Percentiles rank a stretch among this genome's conserved stretches.
Conservation (phyloP, 2,329 filamentous ascomycete species). For the Penicillium sp. region DNA sequence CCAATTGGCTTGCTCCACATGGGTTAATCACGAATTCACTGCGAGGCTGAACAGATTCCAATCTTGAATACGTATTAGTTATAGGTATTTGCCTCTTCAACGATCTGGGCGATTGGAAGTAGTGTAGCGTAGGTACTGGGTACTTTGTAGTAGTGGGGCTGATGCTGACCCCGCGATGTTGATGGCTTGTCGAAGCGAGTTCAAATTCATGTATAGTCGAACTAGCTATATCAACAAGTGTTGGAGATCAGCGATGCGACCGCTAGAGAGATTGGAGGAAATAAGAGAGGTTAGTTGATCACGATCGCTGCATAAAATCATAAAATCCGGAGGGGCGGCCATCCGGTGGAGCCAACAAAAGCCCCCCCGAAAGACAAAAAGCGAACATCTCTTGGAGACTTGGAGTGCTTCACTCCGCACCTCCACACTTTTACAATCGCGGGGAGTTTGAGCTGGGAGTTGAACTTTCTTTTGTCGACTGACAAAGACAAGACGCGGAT, state of each 20-base stretch:
- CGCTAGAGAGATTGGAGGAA: not conserved
- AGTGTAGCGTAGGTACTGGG: too few species aligned
- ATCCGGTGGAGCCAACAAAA: not conserved
- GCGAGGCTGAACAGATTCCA: not conserved
- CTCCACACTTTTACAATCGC: not conserved
- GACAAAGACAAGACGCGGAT: not conserved
- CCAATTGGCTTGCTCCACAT: not conserved
- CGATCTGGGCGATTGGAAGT: not conserved
- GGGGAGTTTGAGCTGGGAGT: not conserved
- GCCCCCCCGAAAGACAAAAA: not conserved
- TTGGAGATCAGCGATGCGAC: not conserved
- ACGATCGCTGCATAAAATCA: not conserved
- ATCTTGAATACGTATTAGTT: not conserved
- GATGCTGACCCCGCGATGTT: not conserved
- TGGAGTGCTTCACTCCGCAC: conserved; percentile 2
- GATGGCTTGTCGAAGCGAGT: not conserved
- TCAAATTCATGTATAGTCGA: not conserved
- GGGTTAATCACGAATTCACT: not conserved
- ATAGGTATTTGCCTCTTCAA: not conserved
- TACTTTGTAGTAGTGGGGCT: not conserved
- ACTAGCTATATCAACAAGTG: not conserved
- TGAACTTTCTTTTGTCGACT: not conserved
- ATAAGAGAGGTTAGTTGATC: not conserved
- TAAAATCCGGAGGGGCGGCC: not conserved
- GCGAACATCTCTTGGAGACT: not conserved